Conservation (phyloP, 129 eudicot genomes). For the Pittosporum tobira region DNA sequence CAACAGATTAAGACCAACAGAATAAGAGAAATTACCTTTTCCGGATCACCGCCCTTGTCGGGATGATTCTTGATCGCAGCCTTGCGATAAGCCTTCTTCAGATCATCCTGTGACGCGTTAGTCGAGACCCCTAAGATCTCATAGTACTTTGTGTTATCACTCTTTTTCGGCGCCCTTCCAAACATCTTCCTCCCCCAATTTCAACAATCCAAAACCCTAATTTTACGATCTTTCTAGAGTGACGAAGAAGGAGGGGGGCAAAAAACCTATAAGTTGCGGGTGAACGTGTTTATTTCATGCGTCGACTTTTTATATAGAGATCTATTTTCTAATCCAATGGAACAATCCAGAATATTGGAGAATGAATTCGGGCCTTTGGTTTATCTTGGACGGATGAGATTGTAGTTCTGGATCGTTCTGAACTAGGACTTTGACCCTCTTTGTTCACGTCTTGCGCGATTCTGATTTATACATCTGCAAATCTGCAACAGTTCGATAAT, state of each 20-base stretch:
- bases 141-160: constrained; percentile 68
- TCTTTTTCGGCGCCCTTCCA: constrained; percentile 72
- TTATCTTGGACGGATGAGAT: constrained; percentile 12
- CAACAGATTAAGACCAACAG: not conserved
- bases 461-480: too few relatives aligned
- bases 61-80: constrained; percentile 81
- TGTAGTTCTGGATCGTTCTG: constrained; percentile 16
- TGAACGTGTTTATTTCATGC: too few relatives aligned
- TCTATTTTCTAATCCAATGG: not conserved
- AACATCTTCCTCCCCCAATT: constrained; percentile 35
- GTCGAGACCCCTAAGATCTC: constrained; percentile 69
- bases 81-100: constrained; percentile 75
- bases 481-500: too few relatives aligned
- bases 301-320: too few relatives aligned
- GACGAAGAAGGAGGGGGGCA: too few relatives aligned
- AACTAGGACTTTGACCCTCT: not conserved
- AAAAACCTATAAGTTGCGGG: not conserved
- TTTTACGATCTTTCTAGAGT: too few relatives aligned
- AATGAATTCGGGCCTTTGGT: not conserved
- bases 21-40: constrained; percentile 41
- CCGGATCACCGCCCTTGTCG: constrained; percentile 79
- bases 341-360: constrained; percentile 9
- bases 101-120: constrained; percentile 57
- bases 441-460: too few relatives aligned
- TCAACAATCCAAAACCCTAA: not conserved